Percentiles rank a stretch among this genome's conserved stretches.
phyloP scores from a whole-genome alignment of 1,284 basidiomycete genomes.

The Athelia sp. region DNA sequence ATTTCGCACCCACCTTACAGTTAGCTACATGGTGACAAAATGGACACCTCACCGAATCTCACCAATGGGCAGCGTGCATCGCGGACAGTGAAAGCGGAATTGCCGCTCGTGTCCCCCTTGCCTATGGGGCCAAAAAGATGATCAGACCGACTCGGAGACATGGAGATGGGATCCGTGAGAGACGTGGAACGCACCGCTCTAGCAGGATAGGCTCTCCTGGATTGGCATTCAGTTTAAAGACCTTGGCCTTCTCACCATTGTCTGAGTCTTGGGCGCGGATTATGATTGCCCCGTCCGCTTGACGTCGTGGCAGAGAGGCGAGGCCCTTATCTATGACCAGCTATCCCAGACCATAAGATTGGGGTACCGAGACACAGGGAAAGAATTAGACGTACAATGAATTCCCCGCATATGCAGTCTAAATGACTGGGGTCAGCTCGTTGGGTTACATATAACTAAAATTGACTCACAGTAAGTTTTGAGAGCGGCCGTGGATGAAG shows the following conservation, averaged over 20 bases:
- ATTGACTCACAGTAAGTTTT: constrained; percentile 69
- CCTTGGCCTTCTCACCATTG: constrained; percentile 45
- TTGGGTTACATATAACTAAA: constrained; percentile 1
- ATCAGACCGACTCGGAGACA: constrained; percentile 2
- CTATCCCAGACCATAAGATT: constrained; percentile 30
- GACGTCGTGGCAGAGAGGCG: constrained; percentile 61
- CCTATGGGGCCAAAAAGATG: constrained; percentile 26
- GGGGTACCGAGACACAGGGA: neutral
- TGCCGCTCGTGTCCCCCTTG: constrained; percentile 68
- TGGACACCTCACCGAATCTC: neutral
- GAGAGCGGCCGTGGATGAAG: constrained; percentile 70
- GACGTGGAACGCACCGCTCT: constrained; percentile 48
- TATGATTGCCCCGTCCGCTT: constrained; percentile 69
- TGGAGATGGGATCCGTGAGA: neutral
- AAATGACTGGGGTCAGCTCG: constrained; percentile 8
- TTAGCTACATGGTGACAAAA: neutral
- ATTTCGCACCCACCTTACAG: neutral
- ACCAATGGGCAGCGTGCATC: constrained; percentile 65
- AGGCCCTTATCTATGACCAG: constrained; percentile 79
- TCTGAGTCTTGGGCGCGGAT: constrained; percentile 62
- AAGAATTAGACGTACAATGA: constrained; percentile 52
- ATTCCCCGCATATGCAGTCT: constrained; percentile 86
- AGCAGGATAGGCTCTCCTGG: constrained; percentile 61
- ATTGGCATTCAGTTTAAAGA: constrained; percentile 76
- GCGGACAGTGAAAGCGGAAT: constrained; percentile 68